Base-by-base conservation (phyloP, 768 basidiomycete species). In the Pleurotus tuoliensis region DNA sequence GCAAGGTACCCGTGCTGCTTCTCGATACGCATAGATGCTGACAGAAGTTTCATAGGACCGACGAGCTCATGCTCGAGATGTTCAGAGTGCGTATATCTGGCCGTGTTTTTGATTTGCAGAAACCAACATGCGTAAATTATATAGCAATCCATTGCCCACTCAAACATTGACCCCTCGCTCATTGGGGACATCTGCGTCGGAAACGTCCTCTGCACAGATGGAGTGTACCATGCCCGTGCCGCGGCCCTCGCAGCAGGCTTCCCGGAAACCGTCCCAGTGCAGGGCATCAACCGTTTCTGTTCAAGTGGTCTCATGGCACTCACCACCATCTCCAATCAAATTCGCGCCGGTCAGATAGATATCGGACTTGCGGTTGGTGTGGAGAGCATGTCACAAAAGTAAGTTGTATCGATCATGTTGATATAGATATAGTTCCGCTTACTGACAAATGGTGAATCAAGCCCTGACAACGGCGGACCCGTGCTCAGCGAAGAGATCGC, bases 261-360 rank as follows among this genome's bases (percentile, higher is more conserved):
- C 60, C 91, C 92, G 0, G 86, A 87, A n/a, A 77, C 76, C 4
- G 86, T 88, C 5, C 89, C 92, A 0, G 71, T 90, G 8, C 85
- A 92, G 65, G 78, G 76, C 22, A 72, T 93, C 62, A 92, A 93
- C 66, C 76, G 92, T 27, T 90, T 91, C 68, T 94, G 91, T 65
- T 90, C 90, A 2, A 88, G 84, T 58, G 91, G 90, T 22, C 80
- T 94, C n/a, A 90, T 92, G 87, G 88, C 92, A 11, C 77, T 87
- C 27, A 88, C 87, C 8, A 78, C 80, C 27, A 83, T 93, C 56
- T 81, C 88, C 18, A 92, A 92, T 68, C 82, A 88, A 63, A 83
- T 94, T 47, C 78, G 82, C 13, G 77, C 77, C 9, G 88, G 89
- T n/a, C 87, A 92, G 66, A 90, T 92, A 44, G 82, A 91, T 44